Evolutionary conservation across 1,284 basidiomycete species (phyloP).

Genomic region (Marasmius fiardii): DNA sequence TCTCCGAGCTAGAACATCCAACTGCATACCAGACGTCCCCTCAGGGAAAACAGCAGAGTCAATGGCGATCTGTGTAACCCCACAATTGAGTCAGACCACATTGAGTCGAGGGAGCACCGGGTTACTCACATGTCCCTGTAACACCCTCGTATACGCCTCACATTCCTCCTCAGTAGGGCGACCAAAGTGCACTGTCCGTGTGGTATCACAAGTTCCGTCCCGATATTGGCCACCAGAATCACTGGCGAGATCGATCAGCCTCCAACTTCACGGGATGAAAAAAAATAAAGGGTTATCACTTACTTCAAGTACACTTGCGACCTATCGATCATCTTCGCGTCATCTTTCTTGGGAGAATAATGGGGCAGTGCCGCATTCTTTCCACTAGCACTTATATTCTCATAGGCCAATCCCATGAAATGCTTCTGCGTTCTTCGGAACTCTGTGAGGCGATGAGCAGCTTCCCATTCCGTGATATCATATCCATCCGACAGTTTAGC

Average conservation of each 20-base stretch:
- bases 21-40: constrained; percentile 76
- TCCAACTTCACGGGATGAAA: not conserved
- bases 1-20: constrained; percentile 84
- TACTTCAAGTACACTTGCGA: constrained; percentile 89
- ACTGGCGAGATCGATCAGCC: constrained; percentile 34
- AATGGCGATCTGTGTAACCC: constrained; percentile 72
- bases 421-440: constrained; percentile 73
- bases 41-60: constrained; percentile 87
- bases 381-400: constrained; percentile 90
- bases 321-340: constrained; percentile 71
- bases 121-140: constrained; percentile 90
- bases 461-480: constrained; percentile 89
- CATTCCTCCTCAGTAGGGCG: constrained; percentile 77
- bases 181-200: constrained; percentile 88
- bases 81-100: not conserved
- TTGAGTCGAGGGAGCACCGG: constrained; percentile 15
- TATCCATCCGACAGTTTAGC: constrained; percentile 72
- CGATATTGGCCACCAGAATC: constrained; percentile 89
- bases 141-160: constrained; percentile 90
- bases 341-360: constrained; percentile 79
- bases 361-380: constrained; percentile 93
- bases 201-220: constrained; percentile 93
- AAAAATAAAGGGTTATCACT: constrained; percentile 24
- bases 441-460: constrained; percentile 79
- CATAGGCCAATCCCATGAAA: constrained; percentile 90